Evolutionary conservation across 2,329 filamentous ascomycete species (phyloP), one percentile per base, ranked within the genome.

Genomic region (Pyrenochaeta sp.): DNA sequence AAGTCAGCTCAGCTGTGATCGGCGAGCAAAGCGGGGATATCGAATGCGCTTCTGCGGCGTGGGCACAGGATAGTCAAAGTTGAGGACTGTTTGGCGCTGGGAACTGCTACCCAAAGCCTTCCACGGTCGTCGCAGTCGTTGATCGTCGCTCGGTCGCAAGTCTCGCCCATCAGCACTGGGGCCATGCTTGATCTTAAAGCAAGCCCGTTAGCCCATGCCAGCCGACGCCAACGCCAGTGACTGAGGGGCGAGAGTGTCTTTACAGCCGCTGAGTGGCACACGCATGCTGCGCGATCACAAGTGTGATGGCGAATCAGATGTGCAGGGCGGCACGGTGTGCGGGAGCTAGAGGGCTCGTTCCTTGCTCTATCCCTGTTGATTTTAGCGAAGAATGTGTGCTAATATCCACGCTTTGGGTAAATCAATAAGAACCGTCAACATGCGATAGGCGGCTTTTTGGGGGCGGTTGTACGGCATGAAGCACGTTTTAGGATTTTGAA

Each of bases 201-300:
- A 67, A 58, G 54, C 33, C 51, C 50, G 51, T 56, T 58, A 60
- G 61, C 53, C 51, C 54, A 27, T 49, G 56, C 50, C 58, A 63
- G 55, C 51, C 53, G 52, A 54, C 57, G 49, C 40, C 51, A 49
- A 31, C 49, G 45, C 39, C 41, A 27, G 56, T 57, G 52, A 54
- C 44, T 54, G 61, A 61, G 61, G 61, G 61, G 62, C 60, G 61
- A 66, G 54, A 63, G 52, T 31, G 56, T 59, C 50, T 59, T 64
- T 60, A 63, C 60, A 66, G 66, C 41, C 67, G 68, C 68, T 69
- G 68, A 73, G 58, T 72, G 69, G 68, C 62, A 65, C 61, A 61
- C 56, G 54, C 56, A 62, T 58, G 49, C 59, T 57, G 65, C 54
- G 54, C 63, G 49, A 69, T 73, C 70, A 72, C 69, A 67, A 51